These are phyloP conservation scores for Torulaspora microellipsoides DNA, from an alignment of 805 yeast species.

Conservation along the genomic window DNA sequence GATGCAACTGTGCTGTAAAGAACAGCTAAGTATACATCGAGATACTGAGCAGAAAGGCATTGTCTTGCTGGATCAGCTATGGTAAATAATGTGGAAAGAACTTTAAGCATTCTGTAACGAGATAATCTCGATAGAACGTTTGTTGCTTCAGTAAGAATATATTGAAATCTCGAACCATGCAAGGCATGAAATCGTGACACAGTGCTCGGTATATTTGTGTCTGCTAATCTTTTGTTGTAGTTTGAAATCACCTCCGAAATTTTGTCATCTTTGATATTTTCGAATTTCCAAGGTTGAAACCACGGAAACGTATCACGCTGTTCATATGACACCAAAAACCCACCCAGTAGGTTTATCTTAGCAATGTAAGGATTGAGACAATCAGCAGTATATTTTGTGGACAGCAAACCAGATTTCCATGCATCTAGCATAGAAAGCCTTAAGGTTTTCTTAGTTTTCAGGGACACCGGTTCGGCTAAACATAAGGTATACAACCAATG, in stretches of 20 bases:
- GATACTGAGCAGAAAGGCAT: constrained; percentile 57
- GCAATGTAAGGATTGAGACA: constrained; percentile 12
- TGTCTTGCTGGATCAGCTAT: constrained; percentile 47
- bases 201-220: constrained; percentile 13
- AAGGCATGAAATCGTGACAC: constrained; percentile 25
- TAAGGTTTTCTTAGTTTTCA: constrained; percentile 14
- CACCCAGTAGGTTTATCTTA: constrained; percentile 29
- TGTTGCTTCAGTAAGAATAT: constrained; percentile 30
- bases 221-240: constrained; percentile 23
- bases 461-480: constrained; percentile 6
- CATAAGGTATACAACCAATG: constrained; percentile 23
- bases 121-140: constrained; percentile 19
- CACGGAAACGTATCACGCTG: constrained; percentile 23
- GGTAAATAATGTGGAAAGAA: constrained; percentile 23
- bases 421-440: constrained; percentile 23
- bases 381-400: constrained; percentile 10
- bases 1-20: constrained; percentile 28
- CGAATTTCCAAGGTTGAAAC: constrained; percentile 29
- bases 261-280: constrained; percentile 12
- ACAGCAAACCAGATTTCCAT: constrained; percentile 22
- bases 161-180: constrained; percentile 41
- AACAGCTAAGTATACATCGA: constrained; percentile 69
- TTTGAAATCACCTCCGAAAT: constrained; percentile 16
- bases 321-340: constrained; percentile 26
- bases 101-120: constrained; percentile 19